Percentiles rank a stretch among this genome's conserved stretches.
Evolutionary conservation across 768 basidiomycete species (phyloP).

Genomic region (Scleroderma citrinum): DNA sequence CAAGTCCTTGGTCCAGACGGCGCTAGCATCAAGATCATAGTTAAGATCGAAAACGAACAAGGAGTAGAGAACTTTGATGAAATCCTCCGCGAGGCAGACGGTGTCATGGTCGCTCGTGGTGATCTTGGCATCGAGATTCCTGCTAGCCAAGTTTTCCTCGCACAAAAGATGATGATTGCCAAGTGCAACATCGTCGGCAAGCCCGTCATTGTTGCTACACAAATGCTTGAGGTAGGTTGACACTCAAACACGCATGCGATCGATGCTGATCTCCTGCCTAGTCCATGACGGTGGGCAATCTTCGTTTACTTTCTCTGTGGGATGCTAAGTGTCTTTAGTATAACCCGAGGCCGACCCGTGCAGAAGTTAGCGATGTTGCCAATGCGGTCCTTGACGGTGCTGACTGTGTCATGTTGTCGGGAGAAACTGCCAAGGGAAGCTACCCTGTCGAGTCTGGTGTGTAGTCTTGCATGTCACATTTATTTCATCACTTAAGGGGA

Average conservation of each 20-base stretch:
- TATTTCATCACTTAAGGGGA: slow-evolving; percentile 3
- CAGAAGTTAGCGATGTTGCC: slow-evolving; percentile 98
- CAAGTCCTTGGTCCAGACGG: slow-evolving; percentile 92
- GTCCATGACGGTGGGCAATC: slow-evolving; percentile 82
- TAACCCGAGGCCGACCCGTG: slow-evolving; percentile 97
- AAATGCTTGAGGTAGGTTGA: slow-evolving; percentile 87
- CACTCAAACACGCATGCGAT: neutral
- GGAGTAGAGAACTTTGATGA: slow-evolving; percentile 99
- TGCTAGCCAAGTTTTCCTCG: slow-evolving; percentile 97
- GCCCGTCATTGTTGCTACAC: slow-evolving; percentile 97
- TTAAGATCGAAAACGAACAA: slow-evolving; percentile 99
- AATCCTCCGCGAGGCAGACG: slow-evolving; percentile 90
- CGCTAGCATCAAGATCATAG: slow-evolving; percentile 95
- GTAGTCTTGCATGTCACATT: slow-evolving; percentile 16
- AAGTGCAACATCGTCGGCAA: slow-evolving; percentile 98
- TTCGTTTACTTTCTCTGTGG: neutral
- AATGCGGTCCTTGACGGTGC: slow-evolving; percentile 98
- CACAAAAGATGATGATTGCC: slow-evolving; percentile 99
- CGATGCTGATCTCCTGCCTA: slow-evolving; percentile 25
- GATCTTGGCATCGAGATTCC: slow-evolving; percentile 99
- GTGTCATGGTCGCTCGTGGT: slow-evolving; percentile 99
- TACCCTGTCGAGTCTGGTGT: slow-evolving; percentile 94
- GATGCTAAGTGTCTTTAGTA: slow-evolving; percentile 47
- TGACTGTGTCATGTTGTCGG: slow-evolving; percentile 99
- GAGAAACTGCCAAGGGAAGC: slow-evolving; percentile 96